Conservation (phyloP, 2,329 filamentous ascomycete genomes). For the Fusarium dimerum region DNA sequence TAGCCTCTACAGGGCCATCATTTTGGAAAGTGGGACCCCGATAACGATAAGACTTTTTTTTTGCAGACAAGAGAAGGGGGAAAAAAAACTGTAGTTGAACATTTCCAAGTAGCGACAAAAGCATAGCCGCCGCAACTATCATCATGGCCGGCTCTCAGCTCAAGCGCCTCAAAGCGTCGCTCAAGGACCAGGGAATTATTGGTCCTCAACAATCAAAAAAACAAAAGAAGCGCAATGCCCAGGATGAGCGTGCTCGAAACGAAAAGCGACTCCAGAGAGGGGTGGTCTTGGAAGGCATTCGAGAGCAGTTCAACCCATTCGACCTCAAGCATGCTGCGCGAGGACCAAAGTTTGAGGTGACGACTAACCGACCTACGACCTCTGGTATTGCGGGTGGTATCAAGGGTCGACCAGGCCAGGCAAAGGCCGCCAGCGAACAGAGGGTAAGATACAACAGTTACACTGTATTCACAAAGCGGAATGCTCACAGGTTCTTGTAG, state of each 20-base stretch:
- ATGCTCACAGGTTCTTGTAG: constrained; percentile 39
- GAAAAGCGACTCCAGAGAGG: constrained; percentile 77
- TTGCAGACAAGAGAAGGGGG: constrained; percentile 19
- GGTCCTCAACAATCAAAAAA: constrained; percentile 95
- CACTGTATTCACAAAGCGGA: not conserved
- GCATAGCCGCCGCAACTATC: constrained; percentile 19
- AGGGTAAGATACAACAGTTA: constrained; percentile 54
- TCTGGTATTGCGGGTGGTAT: constrained; percentile 58
- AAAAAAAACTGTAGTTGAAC: constrained; percentile 27
- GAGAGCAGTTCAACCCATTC: constrained; percentile 97
- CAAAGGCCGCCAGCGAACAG: constrained; percentile 85
- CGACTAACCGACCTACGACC: constrained; percentile 60
- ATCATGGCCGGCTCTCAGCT: constrained; percentile 93
- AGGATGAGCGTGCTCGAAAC: constrained; percentile 62
- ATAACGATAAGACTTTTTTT: constrained; percentile 30
- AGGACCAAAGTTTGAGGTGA: constrained; percentile 83
- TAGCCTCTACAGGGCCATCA: no score
- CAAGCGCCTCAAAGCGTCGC: constrained; percentile 89
- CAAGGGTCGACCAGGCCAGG: constrained; percentile 76
- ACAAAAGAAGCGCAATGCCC: constrained; percentile 75
- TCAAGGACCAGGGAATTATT: constrained; percentile 85
- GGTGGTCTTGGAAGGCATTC: constrained; percentile 79
- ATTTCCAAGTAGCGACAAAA: constrained; percentile 6
- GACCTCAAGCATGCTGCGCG: constrained; percentile 81
- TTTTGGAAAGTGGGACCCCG: not conserved